These are phyloP conservation scores for Bipolaris sorokiniana DNA, from an alignment of 2,329 filamentous ascomycete species.

Conservation along the genomic window DNA sequence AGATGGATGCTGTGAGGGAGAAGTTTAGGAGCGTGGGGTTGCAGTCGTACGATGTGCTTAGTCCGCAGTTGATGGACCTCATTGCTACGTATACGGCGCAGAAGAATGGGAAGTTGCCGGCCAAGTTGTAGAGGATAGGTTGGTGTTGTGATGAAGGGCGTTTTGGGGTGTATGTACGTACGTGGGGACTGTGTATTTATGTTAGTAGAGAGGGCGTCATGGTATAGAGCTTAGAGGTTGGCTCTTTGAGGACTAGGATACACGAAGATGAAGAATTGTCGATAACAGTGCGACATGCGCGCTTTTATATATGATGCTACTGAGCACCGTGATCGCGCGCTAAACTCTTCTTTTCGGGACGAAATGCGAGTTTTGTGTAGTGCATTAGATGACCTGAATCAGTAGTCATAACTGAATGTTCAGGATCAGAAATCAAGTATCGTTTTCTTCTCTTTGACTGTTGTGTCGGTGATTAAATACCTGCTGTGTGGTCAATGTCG, in stretches of 20 bases:
- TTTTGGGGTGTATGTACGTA: not conserved
- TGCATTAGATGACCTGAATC: too few species aligned
- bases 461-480: not conserved
- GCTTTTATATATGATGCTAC: not conserved
- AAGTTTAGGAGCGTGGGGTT: constrained; percentile 63
- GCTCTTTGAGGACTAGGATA: not conserved
- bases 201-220: constrained; percentile 4
- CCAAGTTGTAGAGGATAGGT: constrained; percentile 29
- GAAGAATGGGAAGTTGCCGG: constrained; percentile 47
- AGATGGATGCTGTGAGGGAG: constrained; percentile 61
- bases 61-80: constrained; percentile 66
- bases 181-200: not conserved
- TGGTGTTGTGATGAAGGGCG: not conserved
- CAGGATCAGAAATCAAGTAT: not conserved
- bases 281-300: not conserved
- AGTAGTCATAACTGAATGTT: not conserved
- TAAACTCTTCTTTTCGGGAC: not conserved
- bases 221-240: constrained; percentile 1
- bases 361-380: not conserved
- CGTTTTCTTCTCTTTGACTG: not conserved
- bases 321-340: constrained; percentile 19
- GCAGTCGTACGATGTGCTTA: constrained; percentile 67
- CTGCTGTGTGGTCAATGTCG: not conserved
- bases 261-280: not conserved
- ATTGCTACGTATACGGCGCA: constrained; percentile 59